Evolutionary conservation across 208 protist species (phyloP), one percentile per base, ranked within the genome.

Genomic region (Trypanosoma lewisi): DNA sequence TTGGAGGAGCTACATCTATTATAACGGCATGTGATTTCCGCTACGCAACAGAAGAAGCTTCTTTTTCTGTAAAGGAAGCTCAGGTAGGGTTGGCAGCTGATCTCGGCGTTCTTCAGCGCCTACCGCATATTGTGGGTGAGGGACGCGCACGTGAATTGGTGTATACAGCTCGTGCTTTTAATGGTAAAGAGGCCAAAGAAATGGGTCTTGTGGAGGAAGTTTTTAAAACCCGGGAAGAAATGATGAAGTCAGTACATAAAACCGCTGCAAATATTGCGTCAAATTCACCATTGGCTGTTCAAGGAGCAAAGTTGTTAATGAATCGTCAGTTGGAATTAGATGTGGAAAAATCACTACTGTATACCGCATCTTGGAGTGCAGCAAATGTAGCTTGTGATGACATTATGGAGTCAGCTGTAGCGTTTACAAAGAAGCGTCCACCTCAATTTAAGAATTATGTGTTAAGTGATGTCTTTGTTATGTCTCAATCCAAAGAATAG

Each of bases 1-100:
- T 92, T 47, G 88, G 85, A 34, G 82, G 80, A n/a, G 85, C 67
- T 28, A 85, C 83, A 37, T 87, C 85, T 55, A 39, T 94, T 27
- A 71, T 76, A 4, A 90, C 73, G 19, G 78, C 83, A 30, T 85
- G 78, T 70, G 85, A 91, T 61, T 23, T 89, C 28, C 73, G 88
- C 14, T 85, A 87, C 55, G 36, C 72, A 31, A 92, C 85, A 27
- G 31, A 52, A n/a, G 60, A 67, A 11, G 65, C 83, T 19, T 70
- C 63, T 16, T 91, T 92, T 67, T 77, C 66, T 9, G 68, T 94
- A 30, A 78, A 74, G 25, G 88, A 94, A 52, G 78, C 78, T 12
- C 55, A 67, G 4, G 77, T 94, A n/a, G 83, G 79, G 23, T 65
- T 94, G n/a, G 73, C 74, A 2, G 78, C 88, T 14, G 88, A 91